phyloP scores from a whole-genome alignment of 2,329 filamentous ascomycete species.

The Ilyonectria sp. region DNA sequence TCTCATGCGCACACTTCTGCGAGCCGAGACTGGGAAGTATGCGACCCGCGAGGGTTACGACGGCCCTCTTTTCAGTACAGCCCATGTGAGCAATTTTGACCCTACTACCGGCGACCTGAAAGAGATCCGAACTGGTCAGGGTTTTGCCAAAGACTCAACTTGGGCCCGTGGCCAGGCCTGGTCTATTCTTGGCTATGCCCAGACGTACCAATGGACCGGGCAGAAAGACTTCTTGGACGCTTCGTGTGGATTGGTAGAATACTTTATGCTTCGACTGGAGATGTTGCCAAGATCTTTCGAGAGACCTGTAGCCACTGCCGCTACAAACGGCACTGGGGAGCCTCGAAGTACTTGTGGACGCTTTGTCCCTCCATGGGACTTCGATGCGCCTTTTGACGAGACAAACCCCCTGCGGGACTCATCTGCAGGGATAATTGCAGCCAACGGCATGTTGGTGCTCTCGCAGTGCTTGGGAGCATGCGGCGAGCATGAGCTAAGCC shows the following conservation, averaged over 20 bases:
- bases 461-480: slow-evolving; percentile 50
- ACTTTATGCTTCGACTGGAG: slow-evolving; percentile 62
- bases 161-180: slow-evolving; percentile 69
- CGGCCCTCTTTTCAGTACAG: slow-evolving; percentile 53
- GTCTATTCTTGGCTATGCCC: slow-evolving; percentile 65
- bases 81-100: slow-evolving; percentile 67
- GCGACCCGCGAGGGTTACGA: slow-evolving; percentile 25
- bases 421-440: slow-evolving; percentile 56
- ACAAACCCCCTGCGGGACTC: slow-evolving; percentile 52
- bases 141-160: slow-evolving; percentile 61
- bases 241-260: slow-evolving; percentile 62
- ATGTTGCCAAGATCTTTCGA: slow-evolving; percentile 50
- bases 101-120: slow-evolving; percentile 60
- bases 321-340: background rate
- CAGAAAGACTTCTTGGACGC: slow-evolving; percentile 60
- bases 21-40: slow-evolving; percentile 48
- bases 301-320: slow-evolving; percentile 20
- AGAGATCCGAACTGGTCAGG: slow-evolving; percentile 64
- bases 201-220: slow-evolving; percentile 65
- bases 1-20: slow-evolving; percentile 58
- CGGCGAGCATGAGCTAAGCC: slow-evolving; percentile 30
- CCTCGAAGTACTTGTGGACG: slow-evolving; percentile 35
- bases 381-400: slow-evolving; percentile 60
- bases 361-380: slow-evolving; percentile 60
- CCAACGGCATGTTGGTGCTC: slow-evolving; percentile 57